Evolutionary conservation across 768 basidiomycete genomes (phyloP).

Genomic region (Collybia nuda): DNA sequence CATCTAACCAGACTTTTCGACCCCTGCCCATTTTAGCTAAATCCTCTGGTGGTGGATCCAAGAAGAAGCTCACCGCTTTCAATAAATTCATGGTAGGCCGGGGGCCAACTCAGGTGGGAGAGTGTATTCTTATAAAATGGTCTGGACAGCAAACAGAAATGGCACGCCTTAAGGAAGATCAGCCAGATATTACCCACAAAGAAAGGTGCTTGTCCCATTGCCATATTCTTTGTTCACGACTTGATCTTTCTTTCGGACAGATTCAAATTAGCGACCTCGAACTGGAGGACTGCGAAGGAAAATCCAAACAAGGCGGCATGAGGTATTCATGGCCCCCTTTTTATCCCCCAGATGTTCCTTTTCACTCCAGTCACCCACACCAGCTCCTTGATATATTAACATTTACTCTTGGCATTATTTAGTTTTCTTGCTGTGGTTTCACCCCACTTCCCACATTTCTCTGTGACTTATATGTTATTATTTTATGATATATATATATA

Average conservation of each 20-base stretch:
- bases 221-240: neutral
- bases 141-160: conserved; percentile 66
- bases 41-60: conserved; percentile 45
- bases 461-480: conserved; percentile 20
- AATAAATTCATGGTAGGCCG: conserved; percentile 67
- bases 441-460: conserved; percentile 10
- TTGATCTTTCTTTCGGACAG: conserved; percentile 29
- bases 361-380: neutral
- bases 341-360: neutral
- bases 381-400: conserved; percentile 2
- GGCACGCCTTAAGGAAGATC: conserved; percentile 73
- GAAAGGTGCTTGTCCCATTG: conserved; percentile 54
- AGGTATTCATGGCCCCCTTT: conserved; percentile 1
- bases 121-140: conserved; percentile 4
- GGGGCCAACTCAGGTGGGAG: neutral
- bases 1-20: conserved; percentile 16
- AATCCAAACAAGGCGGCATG: conserved; percentile 50
- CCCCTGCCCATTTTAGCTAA: conserved; percentile 36
- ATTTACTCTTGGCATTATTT: neutral
- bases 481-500: conserved; percentile 11
- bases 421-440: conserved; percentile 19
- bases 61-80: conserved; percentile 69
- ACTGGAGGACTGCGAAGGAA: conserved; percentile 78
- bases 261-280: conserved; percentile 71
- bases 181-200: conserved; percentile 71